Evolutionary conservation across 192 early-diverging fungal genomes (phyloP), one percentile per base, ranked within the genome.

Genomic region (Phycomyces nitens): DNA sequence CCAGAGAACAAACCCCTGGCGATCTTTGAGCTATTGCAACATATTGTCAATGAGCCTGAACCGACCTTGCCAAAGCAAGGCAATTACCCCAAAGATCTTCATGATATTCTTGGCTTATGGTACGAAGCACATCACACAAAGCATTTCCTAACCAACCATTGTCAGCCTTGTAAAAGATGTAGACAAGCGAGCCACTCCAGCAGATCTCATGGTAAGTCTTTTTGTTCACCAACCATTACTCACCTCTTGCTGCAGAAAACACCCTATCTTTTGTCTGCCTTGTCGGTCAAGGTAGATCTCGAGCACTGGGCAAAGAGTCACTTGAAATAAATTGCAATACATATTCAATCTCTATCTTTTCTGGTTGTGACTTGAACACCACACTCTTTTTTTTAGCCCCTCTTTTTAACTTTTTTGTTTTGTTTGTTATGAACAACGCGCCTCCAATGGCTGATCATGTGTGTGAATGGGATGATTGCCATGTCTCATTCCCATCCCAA

Each of bases 21-120:
- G 5, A 88, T 94, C 24, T 92, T 99, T 74, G 97, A 99, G 57
- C 78, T 99, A 66, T 82, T 99, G 55, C 89, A 94, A 70, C 93
- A 89, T 61, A 95, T 99, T 68, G 88, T 89, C 2, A 89, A 93
- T 66, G 92, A 97, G 65, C 89, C 90, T 6, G 75, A 89, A 53
- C 95, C 97, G 14, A 81, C 76, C 18, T 60, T 69, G 9, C 59
- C 55, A 51, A 10, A 34, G 3, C 24, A 76, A 53, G 41, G 41
- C 40, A 6, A 24, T 21, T 64, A 63, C 67, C 21, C 44, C 8
- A n/a, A 18, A 7, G 56, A 44, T 58, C 41, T 62, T 26, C 47
- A 40, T 40, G 12, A 66, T 42, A 70, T 65, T 39, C 41, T 65
- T 52, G 29, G 58, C 58, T 43, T 53, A 55, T 68, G 65, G 64